These are phyloP conservation scores for Wickerhamiella infanticola DNA, from an alignment of 1,139 yeast species.

Conservation along the genomic window DNA sequence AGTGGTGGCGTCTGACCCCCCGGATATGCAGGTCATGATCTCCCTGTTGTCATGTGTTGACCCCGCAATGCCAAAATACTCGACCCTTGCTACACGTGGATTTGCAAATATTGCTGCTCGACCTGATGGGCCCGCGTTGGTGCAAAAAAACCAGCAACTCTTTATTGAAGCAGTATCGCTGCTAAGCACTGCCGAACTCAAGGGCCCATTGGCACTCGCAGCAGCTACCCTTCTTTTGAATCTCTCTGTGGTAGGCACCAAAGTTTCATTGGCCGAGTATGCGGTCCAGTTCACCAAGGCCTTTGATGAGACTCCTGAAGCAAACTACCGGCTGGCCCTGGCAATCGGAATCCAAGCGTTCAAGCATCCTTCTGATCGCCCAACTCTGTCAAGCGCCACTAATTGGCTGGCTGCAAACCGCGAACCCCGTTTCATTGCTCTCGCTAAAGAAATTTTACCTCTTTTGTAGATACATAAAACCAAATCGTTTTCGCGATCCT, in stretches of 20 bases:
- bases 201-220: slow-evolving; percentile 26
- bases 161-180: slow-evolving; percentile 19
- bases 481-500: too few relatives aligned
- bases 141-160: slow-evolving; percentile 19
- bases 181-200: slow-evolving; percentile 17
- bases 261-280: slow-evolving; percentile 15
- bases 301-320: slow-evolving; percentile 24
- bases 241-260: slow-evolving; percentile 24
- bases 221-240: slow-evolving; percentile 40
- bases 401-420: slow-evolving; percentile 5
- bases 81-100: slow-evolving; percentile 38
- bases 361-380: slow-evolving; percentile 7
- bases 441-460: slow-evolving; percentile 7
- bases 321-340: slow-evolving; percentile 39
- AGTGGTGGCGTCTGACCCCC: slow-evolving; percentile 27
- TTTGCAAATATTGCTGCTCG: slow-evolving; percentile 34
- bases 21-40: slow-evolving; percentile 14
- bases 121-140: slow-evolving; percentile 30
- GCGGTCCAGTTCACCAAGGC: slow-evolving; percentile 20
- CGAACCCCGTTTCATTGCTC: slow-evolving; percentile 10
- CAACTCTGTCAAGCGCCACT: neutral
- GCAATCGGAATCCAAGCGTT: slow-evolving; percentile 35
- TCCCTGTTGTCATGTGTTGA: slow-evolving; percentile 15
- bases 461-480: neutral
- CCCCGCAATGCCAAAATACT: slow-evolving; percentile 27